A percentile compares a stretch with the other conserved stretches of the same genome.
These are phyloP conservation scores for Phytophthora tentaculata DNA, from an alignment of 352 stramenopile species.

Conservation along the genomic window DNA sequence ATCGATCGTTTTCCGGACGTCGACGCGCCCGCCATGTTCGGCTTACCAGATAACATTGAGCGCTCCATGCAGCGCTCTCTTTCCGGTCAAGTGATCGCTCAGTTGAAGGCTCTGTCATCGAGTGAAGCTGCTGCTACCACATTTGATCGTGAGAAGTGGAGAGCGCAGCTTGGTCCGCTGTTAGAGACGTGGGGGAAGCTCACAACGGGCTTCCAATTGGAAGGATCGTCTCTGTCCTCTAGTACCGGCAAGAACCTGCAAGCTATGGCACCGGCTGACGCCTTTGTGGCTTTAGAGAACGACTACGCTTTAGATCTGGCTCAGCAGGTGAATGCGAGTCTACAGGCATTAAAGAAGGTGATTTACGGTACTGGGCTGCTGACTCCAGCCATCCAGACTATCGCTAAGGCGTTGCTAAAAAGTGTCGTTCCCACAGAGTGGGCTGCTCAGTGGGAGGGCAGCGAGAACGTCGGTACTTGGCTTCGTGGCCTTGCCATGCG, in stretches of 20 bases:
- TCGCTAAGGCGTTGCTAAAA: constrained; percentile 78
- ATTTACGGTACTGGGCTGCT: constrained; percentile 92
- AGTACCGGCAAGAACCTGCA: constrained; percentile 45
- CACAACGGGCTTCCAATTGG: constrained; percentile 64
- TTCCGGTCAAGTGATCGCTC: constrained; percentile 82
- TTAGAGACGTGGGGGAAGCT: constrained; percentile 91
- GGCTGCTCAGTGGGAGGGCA: constrained; percentile 85
- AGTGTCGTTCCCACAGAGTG: constrained; percentile 81
- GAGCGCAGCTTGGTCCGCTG: constrained; percentile 86
- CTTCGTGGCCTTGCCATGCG: constrained; percentile 80
- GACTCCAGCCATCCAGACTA: constrained; percentile 87
- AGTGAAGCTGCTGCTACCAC: constrained; percentile 60
- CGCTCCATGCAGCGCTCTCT: constrained; percentile 91
- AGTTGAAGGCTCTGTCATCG: constrained; percentile 86
- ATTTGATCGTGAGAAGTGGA: constrained; percentile 95
- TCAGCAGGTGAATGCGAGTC: constrained; percentile 68
- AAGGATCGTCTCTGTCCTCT: constrained; percentile 29
- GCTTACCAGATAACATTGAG: constrained; percentile 95
- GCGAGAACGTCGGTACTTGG: constrained; percentile 76
- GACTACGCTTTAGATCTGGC: constrained; percentile 79
- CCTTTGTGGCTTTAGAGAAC: constrained; percentile 93
- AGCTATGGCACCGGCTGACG: constrained; percentile 77
- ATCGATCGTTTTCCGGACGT: constrained; percentile 78
- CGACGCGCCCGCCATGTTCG: constrained; percentile 88
- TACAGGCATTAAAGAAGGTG: constrained; percentile 88